These are phyloP conservation scores for Penicillium cinerascens DNA, from an alignment of 495 filamentous ascomycete species.

Conservation along the genomic window DNA sequence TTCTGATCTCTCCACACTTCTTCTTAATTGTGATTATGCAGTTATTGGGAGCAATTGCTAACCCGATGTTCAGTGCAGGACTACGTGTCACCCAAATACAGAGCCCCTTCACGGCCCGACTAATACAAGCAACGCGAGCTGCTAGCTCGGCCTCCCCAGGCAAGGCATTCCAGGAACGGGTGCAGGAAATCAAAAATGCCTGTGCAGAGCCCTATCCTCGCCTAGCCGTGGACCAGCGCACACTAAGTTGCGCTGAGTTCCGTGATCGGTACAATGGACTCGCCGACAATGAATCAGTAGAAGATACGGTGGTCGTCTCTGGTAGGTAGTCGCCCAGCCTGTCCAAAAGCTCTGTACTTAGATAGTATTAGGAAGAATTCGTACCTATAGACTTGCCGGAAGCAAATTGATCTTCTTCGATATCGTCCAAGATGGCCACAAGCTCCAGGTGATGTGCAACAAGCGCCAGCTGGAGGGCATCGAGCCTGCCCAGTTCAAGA, in stretches of 20 bases:
- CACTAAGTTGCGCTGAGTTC: constrained; percentile 39
- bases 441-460: constrained; percentile 72
- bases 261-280: constrained; percentile 35
- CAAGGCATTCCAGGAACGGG: constrained; percentile 44
- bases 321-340: constrained; percentile 40
- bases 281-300: constrained; percentile 45
- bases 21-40: constrained; percentile 4
- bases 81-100: constrained; percentile 7
- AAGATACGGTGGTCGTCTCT: constrained; percentile 40
- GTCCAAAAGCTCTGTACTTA: constrained; percentile 40
- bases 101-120: constrained; percentile 12
- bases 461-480: constrained; percentile 51
- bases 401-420: constrained; percentile 83
- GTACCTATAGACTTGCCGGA: constrained; percentile 53
- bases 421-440: constrained; percentile 64
- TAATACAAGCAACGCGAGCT: constrained; percentile 18
- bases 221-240: constrained; percentile 25
- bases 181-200: constrained; percentile 46
- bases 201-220: constrained; percentile 52
- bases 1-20: constrained; percentile 16
- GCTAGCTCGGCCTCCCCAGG: constrained; percentile 36
- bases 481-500: constrained; percentile 51
- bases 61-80: constrained; percentile 30
- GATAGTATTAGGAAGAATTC: constrained; percentile 61
- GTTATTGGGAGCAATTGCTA: constrained; percentile 12